Percentiles rank a stretch among this genome's conserved stretches.
Evolutionary conservation across 2,329 filamentous ascomycete species (phyloP).

Genomic region (Emmonsiellopsis sp.): DNA sequence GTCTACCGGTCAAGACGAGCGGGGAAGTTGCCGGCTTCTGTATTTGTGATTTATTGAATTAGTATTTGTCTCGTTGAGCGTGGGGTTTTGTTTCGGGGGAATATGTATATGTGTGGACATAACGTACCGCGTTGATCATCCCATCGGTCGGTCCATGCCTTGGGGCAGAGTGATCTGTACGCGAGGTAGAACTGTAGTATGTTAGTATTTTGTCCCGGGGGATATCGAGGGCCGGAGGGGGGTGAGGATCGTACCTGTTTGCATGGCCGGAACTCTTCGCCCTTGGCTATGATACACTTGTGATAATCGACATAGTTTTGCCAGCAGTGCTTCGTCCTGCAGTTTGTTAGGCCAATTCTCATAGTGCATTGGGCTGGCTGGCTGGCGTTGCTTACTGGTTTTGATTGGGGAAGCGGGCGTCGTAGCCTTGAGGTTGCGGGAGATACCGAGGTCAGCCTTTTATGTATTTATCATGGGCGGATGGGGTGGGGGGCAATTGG

Average conservation of each 20-base stretch:
- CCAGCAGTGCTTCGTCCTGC: slow-evolving; percentile 95
- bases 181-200: slow-evolving; percentile 76
- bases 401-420: slow-evolving; percentile 96
- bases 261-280: slow-evolving; percentile 96
- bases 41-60: not conserved
- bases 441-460: slow-evolving; percentile 12
- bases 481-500: not conserved
- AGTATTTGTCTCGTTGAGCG: not conserved
- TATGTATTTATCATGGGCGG: not conserved
- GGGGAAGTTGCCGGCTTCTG: slow-evolving; percentile 51
- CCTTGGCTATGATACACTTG: slow-evolving; percentile 98
- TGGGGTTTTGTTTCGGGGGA: not conserved
- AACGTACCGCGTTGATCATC: slow-evolving; percentile 88
- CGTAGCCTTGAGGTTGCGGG: slow-evolving; percentile 61
- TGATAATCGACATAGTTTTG: slow-evolving; percentile 99
- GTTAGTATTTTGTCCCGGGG: not conserved
- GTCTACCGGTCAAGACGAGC: slow-evolving; percentile 14
- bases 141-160: slow-evolving; percentile 88
- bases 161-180: slow-evolving; percentile 96
- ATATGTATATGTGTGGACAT: not conserved
- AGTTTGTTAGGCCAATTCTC: slow-evolving; percentile 4
- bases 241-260: slow-evolving; percentile 61
- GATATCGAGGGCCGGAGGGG: not conserved
- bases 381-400: slow-evolving; percentile 48
- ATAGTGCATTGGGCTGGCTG: not conserved